phyloP scores from a whole-genome alignment of 2,329 filamentous ascomycete genomes.

The Alternaria postmessia region DNA sequence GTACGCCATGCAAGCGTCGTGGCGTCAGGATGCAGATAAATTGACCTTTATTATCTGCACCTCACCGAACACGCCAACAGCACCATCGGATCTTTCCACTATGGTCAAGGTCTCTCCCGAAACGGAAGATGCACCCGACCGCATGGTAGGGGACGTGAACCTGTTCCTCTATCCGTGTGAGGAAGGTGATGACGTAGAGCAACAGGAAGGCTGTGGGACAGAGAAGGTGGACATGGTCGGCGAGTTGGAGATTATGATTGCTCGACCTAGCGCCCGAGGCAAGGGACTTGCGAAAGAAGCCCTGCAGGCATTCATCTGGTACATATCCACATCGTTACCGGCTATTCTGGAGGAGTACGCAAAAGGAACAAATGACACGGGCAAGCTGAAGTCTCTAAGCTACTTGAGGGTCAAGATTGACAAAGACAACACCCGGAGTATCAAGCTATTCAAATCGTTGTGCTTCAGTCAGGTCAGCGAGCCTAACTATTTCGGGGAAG shows the following conservation, averaged over 20 bases:
- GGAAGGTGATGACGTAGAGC: slow-evolving; percentile 20
- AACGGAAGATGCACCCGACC: slow-evolving; percentile 61
- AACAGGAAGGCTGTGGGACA: slow-evolving; percentile 7
- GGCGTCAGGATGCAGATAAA: slow-evolving; percentile 84
- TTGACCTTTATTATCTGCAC: slow-evolving; percentile 86
- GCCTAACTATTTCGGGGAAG: slow-evolving; percentile 73
- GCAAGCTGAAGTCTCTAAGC: slow-evolving; percentile 36
- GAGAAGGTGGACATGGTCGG: slow-evolving; percentile 59
- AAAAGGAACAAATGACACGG: slow-evolving; percentile 15
- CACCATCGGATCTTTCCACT: background rate
- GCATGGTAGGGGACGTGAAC: slow-evolving; percentile 61
- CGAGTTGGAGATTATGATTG: slow-evolving; percentile 90
- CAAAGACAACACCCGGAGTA: slow-evolving; percentile 63
- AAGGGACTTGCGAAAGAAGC: slow-evolving; percentile 72
- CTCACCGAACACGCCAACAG: slow-evolving; percentile 1
- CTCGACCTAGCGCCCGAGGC: slow-evolving; percentile 64
- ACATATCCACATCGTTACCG: slow-evolving; percentile 64
- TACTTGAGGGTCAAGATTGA: slow-evolving; percentile 70
- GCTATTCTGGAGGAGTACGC: slow-evolving; percentile 67
- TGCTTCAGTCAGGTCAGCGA: slow-evolving; percentile 63
- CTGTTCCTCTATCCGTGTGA: slow-evolving; percentile 71
- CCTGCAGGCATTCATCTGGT: slow-evolving; percentile 73
- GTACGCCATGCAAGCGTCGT: slow-evolving; percentile 88
- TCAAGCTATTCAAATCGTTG: slow-evolving; percentile 67
- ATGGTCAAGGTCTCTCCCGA: slow-evolving; percentile 10